phyloP scores from a whole-genome alignment of 73 alveolate genomes.

The Diophrys sp. region DNA sequence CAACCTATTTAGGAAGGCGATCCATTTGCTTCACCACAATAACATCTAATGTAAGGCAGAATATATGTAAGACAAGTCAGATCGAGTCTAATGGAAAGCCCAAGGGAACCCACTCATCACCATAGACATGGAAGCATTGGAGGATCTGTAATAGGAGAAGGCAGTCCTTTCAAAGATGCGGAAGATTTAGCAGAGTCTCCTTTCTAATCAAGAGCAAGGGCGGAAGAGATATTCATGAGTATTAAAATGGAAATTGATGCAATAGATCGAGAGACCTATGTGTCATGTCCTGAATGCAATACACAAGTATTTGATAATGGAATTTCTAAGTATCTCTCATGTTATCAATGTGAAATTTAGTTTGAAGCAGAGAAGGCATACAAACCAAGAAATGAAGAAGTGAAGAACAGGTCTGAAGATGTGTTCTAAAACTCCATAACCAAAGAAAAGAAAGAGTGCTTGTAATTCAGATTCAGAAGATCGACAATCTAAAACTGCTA shows the following conservation, averaged over 20 bases:
- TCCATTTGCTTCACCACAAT: too few species aligned
- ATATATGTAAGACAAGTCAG: too few species aligned
- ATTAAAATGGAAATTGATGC: constrained; percentile 29
- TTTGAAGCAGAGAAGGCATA: not conserved
- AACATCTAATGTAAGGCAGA: too few species aligned
- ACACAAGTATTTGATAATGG: constrained; percentile 37
- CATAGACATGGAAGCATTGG: too few species aligned
- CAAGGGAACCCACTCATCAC: too few species aligned
- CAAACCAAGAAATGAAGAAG: not conserved
- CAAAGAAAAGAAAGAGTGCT: not conserved
- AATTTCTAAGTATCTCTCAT: constrained; percentile 20
- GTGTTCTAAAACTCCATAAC: not conserved
- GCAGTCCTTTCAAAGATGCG: too few species aligned
- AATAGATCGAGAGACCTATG: constrained; percentile 22
- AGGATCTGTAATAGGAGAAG: too few species aligned
- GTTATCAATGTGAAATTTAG: not conserved
- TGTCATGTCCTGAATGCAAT: constrained; percentile 29
- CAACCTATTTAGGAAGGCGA: too few species aligned
- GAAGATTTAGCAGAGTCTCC: too few species aligned
- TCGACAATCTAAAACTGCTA: not conserved
- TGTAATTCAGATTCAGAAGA: not conserved
- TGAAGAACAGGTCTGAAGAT: not conserved
- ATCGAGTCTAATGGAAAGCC: too few species aligned
- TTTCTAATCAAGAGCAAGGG: constrained; percentile 2
- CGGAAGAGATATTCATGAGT: constrained; percentile 12